A percentile compares a stretch with the other conserved stretches of the same genome.
These are phyloP conservation scores for Cladophialophora immunda DNA, from an alignment of 2,329 filamentous ascomycete genomes.

Conservation along the genomic window DNA sequence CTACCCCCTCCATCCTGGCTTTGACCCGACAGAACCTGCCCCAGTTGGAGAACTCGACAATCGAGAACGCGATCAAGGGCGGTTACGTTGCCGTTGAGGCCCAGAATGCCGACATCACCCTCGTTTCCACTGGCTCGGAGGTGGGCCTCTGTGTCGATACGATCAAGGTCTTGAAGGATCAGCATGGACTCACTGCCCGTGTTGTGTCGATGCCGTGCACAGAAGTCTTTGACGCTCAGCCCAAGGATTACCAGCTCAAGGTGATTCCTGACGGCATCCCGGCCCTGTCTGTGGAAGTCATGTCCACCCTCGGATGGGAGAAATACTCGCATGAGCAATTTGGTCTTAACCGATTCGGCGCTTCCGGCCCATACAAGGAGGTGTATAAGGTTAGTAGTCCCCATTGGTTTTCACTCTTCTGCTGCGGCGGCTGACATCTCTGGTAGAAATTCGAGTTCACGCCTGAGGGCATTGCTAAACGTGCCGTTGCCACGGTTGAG, in stretches of 20 bases:
- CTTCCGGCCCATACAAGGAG: slow-evolving; percentile 95
- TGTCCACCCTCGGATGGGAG: slow-evolving; percentile 98
- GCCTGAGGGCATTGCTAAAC: slow-evolving; percentile 94
- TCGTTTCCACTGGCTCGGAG: slow-evolving; percentile 96
- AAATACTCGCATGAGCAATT: slow-evolving; percentile 99
- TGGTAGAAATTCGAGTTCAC: slow-evolving; percentile 98
- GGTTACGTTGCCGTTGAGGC: slow-evolving; percentile 90
- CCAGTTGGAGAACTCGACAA: slow-evolving; percentile 91
- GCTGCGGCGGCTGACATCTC: slow-evolving; percentile 48
- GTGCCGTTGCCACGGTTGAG: slow-evolving; percentile 87
- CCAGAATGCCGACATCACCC: slow-evolving; percentile 82
- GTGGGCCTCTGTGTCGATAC: slow-evolving; percentile 93
- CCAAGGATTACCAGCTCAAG: slow-evolving; percentile 92
- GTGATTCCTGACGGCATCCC: slow-evolving; percentile 95
- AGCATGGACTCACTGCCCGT: slow-evolving; percentile 85
- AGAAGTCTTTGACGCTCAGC: slow-evolving; percentile 93
- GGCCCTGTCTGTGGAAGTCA: slow-evolving; percentile 91
- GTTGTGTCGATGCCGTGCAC: slow-evolving; percentile 96
- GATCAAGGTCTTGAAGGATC: slow-evolving; percentile 87
- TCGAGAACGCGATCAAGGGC: slow-evolving; percentile 91
- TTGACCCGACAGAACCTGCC: slow-evolving; percentile 98
- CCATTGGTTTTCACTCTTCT: neutral
- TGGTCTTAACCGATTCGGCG: slow-evolving; percentile 98
- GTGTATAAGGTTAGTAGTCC: slow-evolving; percentile 82
- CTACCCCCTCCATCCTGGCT: slow-evolving; percentile 91